These are phyloP conservation scores for Letharia columbiana DNA, from an alignment of 495 filamentous ascomycete genomes.

Conservation along the genomic window DNA sequence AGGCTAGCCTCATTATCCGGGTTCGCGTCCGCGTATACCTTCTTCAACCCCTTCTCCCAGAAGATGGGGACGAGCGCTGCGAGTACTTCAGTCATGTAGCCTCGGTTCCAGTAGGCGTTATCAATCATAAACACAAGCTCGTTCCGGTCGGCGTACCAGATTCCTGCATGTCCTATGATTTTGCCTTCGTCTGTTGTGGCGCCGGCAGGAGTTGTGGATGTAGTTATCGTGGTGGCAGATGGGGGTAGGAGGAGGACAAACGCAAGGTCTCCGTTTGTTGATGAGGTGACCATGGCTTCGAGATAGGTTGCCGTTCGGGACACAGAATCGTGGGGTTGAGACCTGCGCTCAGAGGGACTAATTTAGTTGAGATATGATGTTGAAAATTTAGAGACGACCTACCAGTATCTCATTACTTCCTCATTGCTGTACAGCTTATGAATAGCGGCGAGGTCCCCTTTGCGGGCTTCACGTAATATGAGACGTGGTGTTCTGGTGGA, in stretches of 20 bases:
- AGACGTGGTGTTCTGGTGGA: conserved; percentile 4
- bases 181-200: neutral
- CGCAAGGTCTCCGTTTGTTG: conserved; percentile 41
- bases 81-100: conserved; percentile 20
- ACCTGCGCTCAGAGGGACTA: neutral
- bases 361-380: neutral
- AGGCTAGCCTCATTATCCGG: conserved; percentile 13
- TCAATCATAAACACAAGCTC: conserved; percentile 20
- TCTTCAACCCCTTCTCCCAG: conserved; percentile 22
- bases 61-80: conserved; percentile 5
- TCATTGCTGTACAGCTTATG: conserved; percentile 13
- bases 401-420: conserved; percentile 22
- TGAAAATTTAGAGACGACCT: neutral
- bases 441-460: conserved; percentile 16
- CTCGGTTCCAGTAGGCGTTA: conserved; percentile 16
- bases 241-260: conserved; percentile 14
- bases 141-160: conserved; percentile 6
- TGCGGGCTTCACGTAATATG: conserved; percentile 11
- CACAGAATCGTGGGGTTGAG: neutral
- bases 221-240: neutral
- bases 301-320: conserved; percentile 47
- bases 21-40: conserved; percentile 18
- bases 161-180: conserved; percentile 19
- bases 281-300: conserved; percentile 74
- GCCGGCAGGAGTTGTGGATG: neutral